These are phyloP conservation scores for Coemansia sp. DNA, from an alignment of 192 early-diverging fungal genomes.

Conservation along the genomic window DNA sequence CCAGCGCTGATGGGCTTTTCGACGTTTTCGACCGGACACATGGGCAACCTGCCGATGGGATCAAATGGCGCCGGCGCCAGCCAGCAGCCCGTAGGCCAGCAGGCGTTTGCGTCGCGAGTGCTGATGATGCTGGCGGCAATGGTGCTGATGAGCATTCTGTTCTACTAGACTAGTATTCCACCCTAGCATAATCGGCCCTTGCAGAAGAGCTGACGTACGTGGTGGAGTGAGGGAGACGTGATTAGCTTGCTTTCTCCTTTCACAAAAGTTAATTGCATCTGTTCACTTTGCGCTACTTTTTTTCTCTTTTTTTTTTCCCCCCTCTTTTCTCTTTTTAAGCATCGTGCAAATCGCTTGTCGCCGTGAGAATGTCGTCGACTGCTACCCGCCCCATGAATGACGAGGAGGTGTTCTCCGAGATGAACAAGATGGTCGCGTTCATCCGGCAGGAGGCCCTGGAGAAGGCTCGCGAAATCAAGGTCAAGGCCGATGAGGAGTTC, in stretches of 20 bases:
- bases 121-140: constrained; percentile 83
- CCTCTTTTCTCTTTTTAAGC: neutral
- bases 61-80: constrained; percentile 1
- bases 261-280: constrained; percentile 1
- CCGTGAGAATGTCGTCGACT: constrained; percentile 43
- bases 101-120: constrained; percentile 80
- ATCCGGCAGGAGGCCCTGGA: constrained; percentile 99
- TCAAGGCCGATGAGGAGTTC: constrained; percentile 99
- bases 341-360: too few species aligned
- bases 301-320: neutral
- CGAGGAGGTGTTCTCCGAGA: constrained; percentile 93
- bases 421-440: constrained; percentile 99
- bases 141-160: constrained; percentile 75
- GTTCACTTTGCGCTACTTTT: constrained; percentile 5
- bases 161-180: constrained; percentile 55
- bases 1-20: constrained; percentile 70
- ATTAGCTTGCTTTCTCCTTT: constrained; percentile 2
- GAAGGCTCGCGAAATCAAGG: constrained; percentile 97
- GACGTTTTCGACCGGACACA: constrained; percentile 14
- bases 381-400: constrained; percentile 81
- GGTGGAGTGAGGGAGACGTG: neutral
- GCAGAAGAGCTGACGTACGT: neutral
- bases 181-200: neutral
- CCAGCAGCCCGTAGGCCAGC: constrained; percentile 58
- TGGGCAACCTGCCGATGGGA: constrained; percentile 9